A percentile compares a stretch with the other conserved stretches of the same genome.
Conservation (phyloP, 2,329 filamentous ascomycete genomes). For the Capronia coronata region DNA sequence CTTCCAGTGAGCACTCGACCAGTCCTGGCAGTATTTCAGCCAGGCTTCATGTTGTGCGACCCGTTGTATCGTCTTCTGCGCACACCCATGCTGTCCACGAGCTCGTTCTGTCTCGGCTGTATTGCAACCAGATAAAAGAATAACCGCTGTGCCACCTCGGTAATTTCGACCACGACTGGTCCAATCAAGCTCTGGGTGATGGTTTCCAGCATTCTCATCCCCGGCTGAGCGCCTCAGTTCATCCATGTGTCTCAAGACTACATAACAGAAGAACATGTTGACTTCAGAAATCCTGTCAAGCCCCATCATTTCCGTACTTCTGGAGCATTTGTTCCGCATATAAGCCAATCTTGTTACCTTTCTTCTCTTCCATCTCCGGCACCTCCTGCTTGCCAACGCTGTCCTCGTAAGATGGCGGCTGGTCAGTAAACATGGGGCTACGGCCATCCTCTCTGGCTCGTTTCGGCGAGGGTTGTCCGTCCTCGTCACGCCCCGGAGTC, state of each 20-base stretch:
- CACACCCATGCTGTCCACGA: no score
- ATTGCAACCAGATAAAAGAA: no score
- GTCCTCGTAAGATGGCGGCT: slow-evolving; percentile 33
- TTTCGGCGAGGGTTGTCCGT: slow-evolving; percentile 26
- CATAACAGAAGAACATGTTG: no score
- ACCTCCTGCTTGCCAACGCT: slow-evolving; percentile 35
- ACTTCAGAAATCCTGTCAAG: not conserved
- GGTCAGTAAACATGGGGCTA: slow-evolving; percentile 6
- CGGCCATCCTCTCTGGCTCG: slow-evolving; percentile 12
- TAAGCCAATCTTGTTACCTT: slow-evolving; percentile 26
- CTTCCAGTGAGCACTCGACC: not conserved
- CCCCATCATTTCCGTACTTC: slow-evolving; percentile 18
- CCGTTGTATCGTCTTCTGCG: not conserved
- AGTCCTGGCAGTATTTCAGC: not conserved
- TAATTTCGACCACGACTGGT: no score
- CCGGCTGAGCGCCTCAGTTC: no score
- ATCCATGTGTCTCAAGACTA: no score
- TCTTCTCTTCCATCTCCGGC: slow-evolving; percentile 40
- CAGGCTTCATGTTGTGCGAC: not conserved
- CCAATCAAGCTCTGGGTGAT: no score
- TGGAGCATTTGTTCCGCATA: slow-evolving; percentile 26
- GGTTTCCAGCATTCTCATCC: no score
- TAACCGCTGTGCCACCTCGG: no score
- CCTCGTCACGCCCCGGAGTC: slow-evolving; percentile 22
- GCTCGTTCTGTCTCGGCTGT: no score